Evolutionary conservation across 306 rosid species (phyloP).

Genomic region (Crotalaria pallida): DNA sequence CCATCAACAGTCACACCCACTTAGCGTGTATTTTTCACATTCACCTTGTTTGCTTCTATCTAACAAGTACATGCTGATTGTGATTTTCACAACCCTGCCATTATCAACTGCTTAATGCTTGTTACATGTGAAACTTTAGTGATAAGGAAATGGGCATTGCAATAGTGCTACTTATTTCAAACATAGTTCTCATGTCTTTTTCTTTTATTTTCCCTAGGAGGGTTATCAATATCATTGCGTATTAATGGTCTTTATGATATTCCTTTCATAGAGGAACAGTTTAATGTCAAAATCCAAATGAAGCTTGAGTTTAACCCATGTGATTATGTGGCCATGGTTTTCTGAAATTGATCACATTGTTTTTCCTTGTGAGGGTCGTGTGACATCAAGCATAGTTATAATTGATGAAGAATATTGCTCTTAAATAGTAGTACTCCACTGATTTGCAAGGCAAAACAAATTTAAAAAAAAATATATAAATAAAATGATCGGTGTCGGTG

Average conservation of each 20-base stretch:
- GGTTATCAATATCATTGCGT: neutral
- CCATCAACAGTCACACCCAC: constrained; percentile 10
- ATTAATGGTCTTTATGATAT: neutral
- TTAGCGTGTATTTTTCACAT: constrained; percentile 4
- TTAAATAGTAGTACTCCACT: no score
- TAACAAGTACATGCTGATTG: neutral
- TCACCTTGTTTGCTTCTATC: neutral
- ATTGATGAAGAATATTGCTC: neutral
- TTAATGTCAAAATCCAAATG: neutral
- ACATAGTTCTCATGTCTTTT: neutral
- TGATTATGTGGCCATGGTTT: neutral
- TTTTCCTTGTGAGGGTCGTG: neutral
- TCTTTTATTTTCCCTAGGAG: neutral
- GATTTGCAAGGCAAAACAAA: neutral
- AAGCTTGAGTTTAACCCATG: neutral
- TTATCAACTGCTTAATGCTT: neutral
- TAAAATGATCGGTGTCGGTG: constrained; percentile 15
- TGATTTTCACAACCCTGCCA: neutral
- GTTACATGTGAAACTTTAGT: constrained; percentile 2
- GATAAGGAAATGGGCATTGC: neutral
- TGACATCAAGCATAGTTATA: neutral
- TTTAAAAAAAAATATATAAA: neutral
- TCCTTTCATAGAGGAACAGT: neutral
- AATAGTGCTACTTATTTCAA: neutral
- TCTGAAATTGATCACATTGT: neutral